A percentile compares a stretch with the other conserved stretches of the same genome.
Evolutionary conservation across 2,329 filamentous ascomycete genomes (phyloP).

Genomic region (Neonectria punicea): DNA sequence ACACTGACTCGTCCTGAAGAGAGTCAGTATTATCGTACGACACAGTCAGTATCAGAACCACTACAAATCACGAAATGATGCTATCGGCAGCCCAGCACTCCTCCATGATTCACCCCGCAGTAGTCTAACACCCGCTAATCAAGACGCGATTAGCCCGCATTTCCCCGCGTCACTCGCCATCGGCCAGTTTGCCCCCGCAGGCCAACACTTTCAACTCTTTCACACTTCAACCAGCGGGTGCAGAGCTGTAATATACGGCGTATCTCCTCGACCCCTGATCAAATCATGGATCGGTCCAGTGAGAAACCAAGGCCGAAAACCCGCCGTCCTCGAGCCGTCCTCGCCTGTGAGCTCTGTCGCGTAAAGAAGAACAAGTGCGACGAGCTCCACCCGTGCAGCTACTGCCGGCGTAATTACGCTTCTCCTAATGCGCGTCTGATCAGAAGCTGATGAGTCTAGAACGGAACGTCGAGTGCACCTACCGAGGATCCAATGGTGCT

Average conservation of each 20-base stretch:
- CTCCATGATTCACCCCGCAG: not conserved
- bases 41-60: not conserved
- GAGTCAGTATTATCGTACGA: not conserved
- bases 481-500: slow-evolving; percentile 33
- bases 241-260: not conserved
- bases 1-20: not conserved
- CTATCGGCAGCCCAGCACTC: not conserved
- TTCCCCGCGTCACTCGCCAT: slow-evolving; percentile 12
- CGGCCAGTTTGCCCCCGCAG: slow-evolving; percentile 2
- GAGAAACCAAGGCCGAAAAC: slow-evolving; percentile 15
- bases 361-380: slow-evolving; percentile 61
- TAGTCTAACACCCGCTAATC: not conserved
- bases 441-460: slow-evolving; percentile 14
- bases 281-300: not conserved
- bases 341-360: slow-evolving; percentile 58
- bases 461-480: slow-evolving; percentile 42
- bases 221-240: not conserved
- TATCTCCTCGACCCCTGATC: not conserved
- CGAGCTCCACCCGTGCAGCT: slow-evolving; percentile 51
- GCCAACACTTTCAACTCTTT: not conserved
- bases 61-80: not conserved
- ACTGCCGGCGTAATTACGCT: slow-evolving; percentile 28
- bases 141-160: slow-evolving; percentile 2
- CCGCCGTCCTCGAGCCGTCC: slow-evolving; percentile 53
- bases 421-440: not conserved